Conservation (phyloP, 2,329 filamentous ascomycete genomes). For the Aspergillus calidoustus region DNA sequence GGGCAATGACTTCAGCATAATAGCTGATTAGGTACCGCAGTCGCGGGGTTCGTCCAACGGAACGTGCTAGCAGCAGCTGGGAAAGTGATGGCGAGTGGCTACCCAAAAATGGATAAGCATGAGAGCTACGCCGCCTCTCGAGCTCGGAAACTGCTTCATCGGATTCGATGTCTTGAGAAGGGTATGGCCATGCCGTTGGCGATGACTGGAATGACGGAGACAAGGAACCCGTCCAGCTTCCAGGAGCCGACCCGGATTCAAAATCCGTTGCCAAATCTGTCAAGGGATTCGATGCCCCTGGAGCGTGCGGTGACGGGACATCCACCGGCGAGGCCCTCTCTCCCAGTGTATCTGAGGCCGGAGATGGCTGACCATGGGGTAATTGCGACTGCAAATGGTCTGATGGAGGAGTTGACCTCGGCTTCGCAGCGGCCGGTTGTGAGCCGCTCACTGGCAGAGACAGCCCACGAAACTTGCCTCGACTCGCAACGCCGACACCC, state of each 20-base stretch:
- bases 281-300: background rate
- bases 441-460: conserved; percentile 68
- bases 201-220: conserved; percentile 9
- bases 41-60: conserved; percentile 69
- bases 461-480: conserved; percentile 89
- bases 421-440: conserved; percentile 35
- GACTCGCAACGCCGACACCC: conserved; percentile 93
- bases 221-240: background rate
- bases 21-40: conserved; percentile 91
- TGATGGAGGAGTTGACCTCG: conserved; percentile 18
- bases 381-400: background rate
- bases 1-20: conserved; percentile 90
- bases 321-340: conserved; percentile 10
- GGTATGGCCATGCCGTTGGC: background rate
- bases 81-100: conserved; percentile 39
- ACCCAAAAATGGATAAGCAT: conserved; percentile 22
- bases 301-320: background rate
- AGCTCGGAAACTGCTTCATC: conserved; percentile 12
- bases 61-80: conserved; percentile 46
- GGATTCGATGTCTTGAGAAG: background rate
- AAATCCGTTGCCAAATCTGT: conserved; percentile 3
- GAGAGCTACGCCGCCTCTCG: background rate
- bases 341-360: conserved; percentile 17
- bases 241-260: conserved; percentile 1
- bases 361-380: background rate